Base-by-base conservation (phyloP, 371 early-diverging fungal species). In the Capillidium heterosporum region DNA sequence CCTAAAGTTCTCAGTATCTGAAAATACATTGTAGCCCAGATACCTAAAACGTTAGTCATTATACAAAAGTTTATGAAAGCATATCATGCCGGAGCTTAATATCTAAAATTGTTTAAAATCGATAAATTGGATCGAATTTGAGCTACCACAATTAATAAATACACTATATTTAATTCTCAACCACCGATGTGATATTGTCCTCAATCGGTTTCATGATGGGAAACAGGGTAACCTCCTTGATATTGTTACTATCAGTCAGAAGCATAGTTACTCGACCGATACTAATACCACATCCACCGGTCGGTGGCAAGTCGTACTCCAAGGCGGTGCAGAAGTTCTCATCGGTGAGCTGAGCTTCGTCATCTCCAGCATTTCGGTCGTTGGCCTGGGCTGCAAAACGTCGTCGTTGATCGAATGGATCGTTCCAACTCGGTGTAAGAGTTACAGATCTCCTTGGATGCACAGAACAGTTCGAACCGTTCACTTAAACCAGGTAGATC, bases 381-480 rank as follows among this genome's bases (percentile, higher is more conserved):
- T 69, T 69, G 46, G 95, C 94, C 75, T 99, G 99, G 79, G 92
- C 88, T 52, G 80, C 88, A 72, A 99, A 99, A 67, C 99, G 83
- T 66, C 88, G 78, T 61, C 95, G 85, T 71, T 99, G 98, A 62
- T 95, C 98, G 63, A 84, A 72, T 28, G 99, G 99, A 74, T 97
- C 96, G 78, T 99, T 99, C n/a, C 69, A 97, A 79, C 74, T 99
- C 99, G 32, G 91, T 90, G 80, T 99, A 99, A 21, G 98, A 94
- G 71, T 99, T 99, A 75, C 85, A 84, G 48, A 99, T 80, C 72
- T 99, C 99, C 84, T 97, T 99, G 66, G 95, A 91, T 62, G 96
- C 97, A 17, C 99, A 92, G 67, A 99, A 99, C 65, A 92, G 75
- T 75, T 99, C 99, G 71, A 99, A 99, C 61, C 99, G 88, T 72